A percentile compares a stretch with the other conserved stretches of the same genome.
Evolutionary conservation across 306 rosid species (phyloP).

Genomic region (Arachis hypogaea): DNA sequence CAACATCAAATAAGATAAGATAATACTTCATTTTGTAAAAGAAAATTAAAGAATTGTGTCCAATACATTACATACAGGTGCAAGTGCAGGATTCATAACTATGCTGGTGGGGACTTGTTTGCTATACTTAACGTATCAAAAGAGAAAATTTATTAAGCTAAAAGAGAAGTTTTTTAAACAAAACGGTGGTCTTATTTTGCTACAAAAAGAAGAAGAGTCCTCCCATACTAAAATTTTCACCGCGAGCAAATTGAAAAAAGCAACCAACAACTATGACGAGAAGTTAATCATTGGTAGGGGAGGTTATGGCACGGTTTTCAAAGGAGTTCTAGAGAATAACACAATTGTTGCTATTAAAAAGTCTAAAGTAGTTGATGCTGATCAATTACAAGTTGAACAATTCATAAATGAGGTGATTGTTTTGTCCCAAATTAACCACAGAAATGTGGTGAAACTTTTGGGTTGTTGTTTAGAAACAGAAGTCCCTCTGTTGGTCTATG

Average conservation of each 20-base stretch:
- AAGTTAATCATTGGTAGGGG: constrained; percentile 24
- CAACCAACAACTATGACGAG: constrained; percentile 46
- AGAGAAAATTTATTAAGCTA: constrained; percentile 38
- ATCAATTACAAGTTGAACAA: constrained; percentile 33
- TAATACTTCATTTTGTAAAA: too few species aligned
- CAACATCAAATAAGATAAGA: too few species aligned
- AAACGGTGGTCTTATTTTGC: constrained; percentile 47
- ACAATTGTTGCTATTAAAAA: constrained; percentile 44
- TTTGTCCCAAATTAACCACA: constrained; percentile 48
- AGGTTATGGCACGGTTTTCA: constrained; percentile 46
- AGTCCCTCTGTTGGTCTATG: not conserved
- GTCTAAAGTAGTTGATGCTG: constrained; percentile 39
- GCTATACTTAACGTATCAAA: constrained; percentile 30
- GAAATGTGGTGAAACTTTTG: not conserved
- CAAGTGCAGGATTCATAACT: not conserved
- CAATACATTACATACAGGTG: constrained; percentile 19
- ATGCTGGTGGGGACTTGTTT: constrained; percentile 2
- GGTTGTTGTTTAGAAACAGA: not conserved
- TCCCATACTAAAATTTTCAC: constrained; percentile 29
- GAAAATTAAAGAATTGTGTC: too few species aligned
- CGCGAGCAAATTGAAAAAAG: constrained; percentile 34
- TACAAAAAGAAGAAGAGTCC: not conserved
- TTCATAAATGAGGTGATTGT: constrained; percentile 51
- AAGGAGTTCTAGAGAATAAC: constrained; percentile 26
- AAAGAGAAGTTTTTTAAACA: constrained; percentile 41